Base-by-base conservation (phyloP, 2,329 filamentous ascomycete species). In the Fusarium agapanthi region DNA sequence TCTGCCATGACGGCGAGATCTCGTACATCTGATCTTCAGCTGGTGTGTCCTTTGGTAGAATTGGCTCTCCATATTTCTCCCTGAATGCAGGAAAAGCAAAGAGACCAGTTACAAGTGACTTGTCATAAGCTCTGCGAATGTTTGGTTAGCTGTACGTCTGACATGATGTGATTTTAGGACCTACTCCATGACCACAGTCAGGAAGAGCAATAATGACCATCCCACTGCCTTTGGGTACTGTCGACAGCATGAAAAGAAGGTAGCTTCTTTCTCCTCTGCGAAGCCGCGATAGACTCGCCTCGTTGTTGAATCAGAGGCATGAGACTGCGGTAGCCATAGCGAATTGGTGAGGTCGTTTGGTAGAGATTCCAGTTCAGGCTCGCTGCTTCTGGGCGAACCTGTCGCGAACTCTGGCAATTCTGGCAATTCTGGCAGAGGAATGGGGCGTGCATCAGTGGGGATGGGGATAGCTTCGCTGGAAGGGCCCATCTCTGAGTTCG, bases 1-100 rank as follows among this genome's bases (percentile, higher is more conserved):
- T 76, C 50, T 76, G 74, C 74, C 72, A 76, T 9, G 54, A 40
- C 6, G 74, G 69, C 13, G 72, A 79, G 38, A 87, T 78, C 67
- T 84, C 72, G n/a, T 74, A 75, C n/a, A 50, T 77, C 51, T 83
- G 83, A 7, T 74, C 72, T 16, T 75, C 78, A 7, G 26, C 24
- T 6, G 67, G 37, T 10, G 44, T 41, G 37, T 79, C 61, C 22
- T 9, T 35, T 16, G 54, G 37, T 11, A 30, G 34, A 20, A 61
- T 55, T 3, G 63, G 67, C 20, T 60, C 38, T 44, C 67, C 50
- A 26, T 66, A 22, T 70, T 63, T 30, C 78, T 80, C 56, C 78
- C 61, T 67, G 30, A 74, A 76, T 10, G 74, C 62, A 10, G 75
- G 75, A 53, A 76, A 72, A 15, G 72, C 75, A 18, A 76, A 64